Base-by-base conservation (phyloP, 345 rosid species). In the Raphanus sativus region DNA sequence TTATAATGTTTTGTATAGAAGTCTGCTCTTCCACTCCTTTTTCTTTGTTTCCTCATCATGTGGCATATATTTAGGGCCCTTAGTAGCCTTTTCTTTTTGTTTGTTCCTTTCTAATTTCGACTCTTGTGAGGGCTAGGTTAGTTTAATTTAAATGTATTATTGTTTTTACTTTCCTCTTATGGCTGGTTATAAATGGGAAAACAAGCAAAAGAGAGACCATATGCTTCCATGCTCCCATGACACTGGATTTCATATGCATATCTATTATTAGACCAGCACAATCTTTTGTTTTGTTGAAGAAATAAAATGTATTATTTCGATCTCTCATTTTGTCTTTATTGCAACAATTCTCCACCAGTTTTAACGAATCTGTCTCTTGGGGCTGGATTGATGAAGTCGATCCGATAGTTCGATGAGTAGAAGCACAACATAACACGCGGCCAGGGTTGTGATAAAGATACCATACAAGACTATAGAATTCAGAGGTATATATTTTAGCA, bases 291-390 rank as follows among this genome's bases (percentile, higher is more conserved):
- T 55, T 55, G 25, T 17, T 55, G 16, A 16, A 7, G 11, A 54
- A 28, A 3, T 28, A 28, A 28, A 28, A 28, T 28, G 30, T 28
- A 28, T 28, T 28, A 28, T 28, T 4, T 6, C 10, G 61, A 54
- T 15, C 80, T 75, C 8, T 71, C 21, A 0, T 59, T 30, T 61
- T 69, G 58, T 42, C 74, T 71, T 77, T 77, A 82, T 6, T 83
- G 73, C 58, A 69, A 69, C 48, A 62, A 52, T 7, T 67, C 76
- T 3, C 71, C 67, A 2, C 78, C 82, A 55, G 32, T 75, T 9
- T 81, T 68, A 0, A 90, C 84, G 69, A 86, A 89, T 67, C 90
- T 80, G 26, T 33, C 10, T 34, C 40, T 6, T 34, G 40, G 40
- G 4, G 13, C 4, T 40, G 48, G 13, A 34, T 34, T 32, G 34